Evolutionary conservation across 768 basidiomycete species (phyloP).

Genomic region (Agaricus subrufescens): DNA sequence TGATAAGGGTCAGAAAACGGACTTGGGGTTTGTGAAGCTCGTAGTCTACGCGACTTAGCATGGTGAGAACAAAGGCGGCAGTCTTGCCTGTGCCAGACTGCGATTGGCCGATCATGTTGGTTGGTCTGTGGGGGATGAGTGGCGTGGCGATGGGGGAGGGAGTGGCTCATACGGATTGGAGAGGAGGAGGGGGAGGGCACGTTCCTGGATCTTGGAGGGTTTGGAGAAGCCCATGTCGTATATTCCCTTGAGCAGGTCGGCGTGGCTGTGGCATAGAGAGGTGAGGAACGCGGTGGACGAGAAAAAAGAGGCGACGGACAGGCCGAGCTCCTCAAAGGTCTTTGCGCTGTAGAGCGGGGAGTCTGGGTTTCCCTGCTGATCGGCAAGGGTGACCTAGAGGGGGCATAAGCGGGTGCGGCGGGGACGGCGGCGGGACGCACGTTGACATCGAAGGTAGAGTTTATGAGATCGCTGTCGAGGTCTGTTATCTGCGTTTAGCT

Average conservation of each 20-base stretch:
- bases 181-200: slow-evolving; percentile 87
- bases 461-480: slow-evolving; percentile 56
- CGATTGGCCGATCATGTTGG: slow-evolving; percentile 98
- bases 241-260: slow-evolving; percentile 88
- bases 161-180: slow-evolving; percentile 65
- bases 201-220: slow-evolving; percentile 98
- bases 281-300: background rate
- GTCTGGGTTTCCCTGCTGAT: slow-evolving; percentile 92
- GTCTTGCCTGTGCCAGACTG: slow-evolving; percentile 99
- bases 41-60: slow-evolving; percentile 93
- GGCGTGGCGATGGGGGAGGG: background rate
- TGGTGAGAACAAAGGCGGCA: slow-evolving; percentile 95
- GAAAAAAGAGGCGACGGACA: slow-evolving; percentile 49
- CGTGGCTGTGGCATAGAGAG: slow-evolving; percentile 43
- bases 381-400: slow-evolving; percentile 85
- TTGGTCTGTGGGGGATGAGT: slow-evolving; percentile 54
- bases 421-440: slow-evolving; percentile 35
- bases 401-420: background rate
- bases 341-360: slow-evolving; percentile 95
- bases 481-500: slow-evolving; percentile 13
- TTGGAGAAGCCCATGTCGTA: slow-evolving; percentile 96
- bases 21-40: slow-evolving; percentile 81
- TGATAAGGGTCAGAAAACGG: slow-evolving; percentile 1
- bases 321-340: slow-evolving; percentile 90
- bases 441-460: slow-evolving; percentile 79